These are phyloP conservation scores for Aquilaria agallochum DNA, from an alignment of 441 rosid species.

Conservation along the genomic window DNA sequence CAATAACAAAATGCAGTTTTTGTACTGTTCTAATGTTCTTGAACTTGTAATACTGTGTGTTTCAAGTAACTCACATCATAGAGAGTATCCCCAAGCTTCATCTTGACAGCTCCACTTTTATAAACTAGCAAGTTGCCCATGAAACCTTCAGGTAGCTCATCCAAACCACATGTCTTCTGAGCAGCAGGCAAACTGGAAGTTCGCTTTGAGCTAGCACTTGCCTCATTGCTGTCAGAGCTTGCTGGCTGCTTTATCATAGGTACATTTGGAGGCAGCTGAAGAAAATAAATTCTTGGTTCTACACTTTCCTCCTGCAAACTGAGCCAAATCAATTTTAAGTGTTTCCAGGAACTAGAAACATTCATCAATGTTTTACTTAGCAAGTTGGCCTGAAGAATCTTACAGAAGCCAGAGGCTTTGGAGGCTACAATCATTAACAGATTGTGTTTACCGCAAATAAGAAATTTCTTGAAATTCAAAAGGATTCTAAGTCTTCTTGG, in stretches of 20 bases:
- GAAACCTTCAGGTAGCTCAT: slow-evolving; percentile 58
- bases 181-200: slow-evolving; percentile 4
- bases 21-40: not conserved
- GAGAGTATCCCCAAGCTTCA: slow-evolving; percentile 72
- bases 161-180: slow-evolving; percentile 32
- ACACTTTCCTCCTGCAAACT: slow-evolving; percentile 51
- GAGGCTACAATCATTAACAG: slow-evolving; percentile 4
- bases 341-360: too few species aligned
- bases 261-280: slow-evolving; percentile 57
- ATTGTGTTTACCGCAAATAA: slow-evolving; percentile 2
- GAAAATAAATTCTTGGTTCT: slow-evolving; percentile 51
- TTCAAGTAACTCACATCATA: slow-evolving; percentile 56
- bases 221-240: slow-evolving; percentile 20
- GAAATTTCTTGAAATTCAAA: too few species aligned
- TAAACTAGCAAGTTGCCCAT: slow-evolving; percentile 85
- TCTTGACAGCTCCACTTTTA: slow-evolving; percentile 72
- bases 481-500: too few species aligned
- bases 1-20: too few species aligned
- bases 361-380: not conserved
- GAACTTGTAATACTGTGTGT: not conserved
- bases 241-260: slow-evolving; percentile 46
- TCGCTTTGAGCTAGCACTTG: slow-evolving; percentile 24
- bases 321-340: slow-evolving; percentile 9
- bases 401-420: too few species aligned
- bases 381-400: too few species aligned